A percentile compares a stretch with the other conserved stretches of the same genome.
Evolutionary conservation across 2,329 filamentous ascomycete genomes (phyloP).

Genomic region (Botrytis medusae): DNA sequence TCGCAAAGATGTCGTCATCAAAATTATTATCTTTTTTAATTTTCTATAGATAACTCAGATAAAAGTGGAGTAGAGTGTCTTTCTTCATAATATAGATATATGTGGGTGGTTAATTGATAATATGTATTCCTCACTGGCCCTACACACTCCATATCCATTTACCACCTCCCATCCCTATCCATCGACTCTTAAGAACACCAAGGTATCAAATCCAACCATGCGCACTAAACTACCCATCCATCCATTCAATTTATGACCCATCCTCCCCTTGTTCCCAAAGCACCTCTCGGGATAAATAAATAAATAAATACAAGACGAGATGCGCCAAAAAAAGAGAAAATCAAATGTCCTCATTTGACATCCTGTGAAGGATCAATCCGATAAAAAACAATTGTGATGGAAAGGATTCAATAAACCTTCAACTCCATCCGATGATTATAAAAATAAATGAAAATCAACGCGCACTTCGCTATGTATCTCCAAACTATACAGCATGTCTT

Average conservation of each 20-base stretch:
- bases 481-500: slow-evolving; percentile 27
- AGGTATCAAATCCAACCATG: slow-evolving; percentile 37
- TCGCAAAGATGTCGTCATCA: too few species aligned
- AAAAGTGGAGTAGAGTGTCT: not conserved
- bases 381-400: slow-evolving; percentile 20
- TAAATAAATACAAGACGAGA: slow-evolving; percentile 19
- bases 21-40: too few species aligned
- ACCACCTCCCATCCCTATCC: slow-evolving; percentile 4
- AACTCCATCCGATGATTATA: slow-evolving; percentile 22
- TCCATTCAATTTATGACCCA: slow-evolving; percentile 33
- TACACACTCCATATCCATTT: slow-evolving; percentile 13
- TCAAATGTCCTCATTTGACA: not conserved
- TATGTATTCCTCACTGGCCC: not conserved
- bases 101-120: not conserved
- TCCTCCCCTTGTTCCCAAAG: slow-evolving; percentile 10
- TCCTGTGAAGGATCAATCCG: slow-evolving; percentile 7
- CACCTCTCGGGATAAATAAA: not conserved
- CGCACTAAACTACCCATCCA: slow-evolving; percentile 15
- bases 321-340: slow-evolving; percentile 19
- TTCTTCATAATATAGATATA: not conserved
- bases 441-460: slow-evolving; percentile 18
- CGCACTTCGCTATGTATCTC: slow-evolving; percentile 26
- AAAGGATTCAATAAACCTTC: slow-evolving; percentile 18
- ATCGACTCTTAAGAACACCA: slow-evolving; percentile 30
- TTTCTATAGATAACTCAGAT: too few species aligned